Base-by-base conservation (phyloP, 1,139 yeast species). In the Barnettozyma hawaiiensis region DNA sequence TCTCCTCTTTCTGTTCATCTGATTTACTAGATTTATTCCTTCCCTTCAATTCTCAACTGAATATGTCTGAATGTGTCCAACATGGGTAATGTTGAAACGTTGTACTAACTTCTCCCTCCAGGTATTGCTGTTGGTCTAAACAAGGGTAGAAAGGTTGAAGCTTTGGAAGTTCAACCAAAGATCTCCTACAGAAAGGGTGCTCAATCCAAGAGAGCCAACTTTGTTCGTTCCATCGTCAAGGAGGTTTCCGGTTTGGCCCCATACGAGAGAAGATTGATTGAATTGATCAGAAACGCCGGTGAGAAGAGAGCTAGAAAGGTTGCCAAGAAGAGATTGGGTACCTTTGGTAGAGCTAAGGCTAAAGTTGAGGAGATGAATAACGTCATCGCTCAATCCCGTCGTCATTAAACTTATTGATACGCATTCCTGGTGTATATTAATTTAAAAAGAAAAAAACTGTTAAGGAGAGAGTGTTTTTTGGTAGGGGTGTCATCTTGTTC, bases 241-340 rank as follows among this genome's bases (percentile, higher is more conserved):
- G 99, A 94, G 78, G 97, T 94, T 66, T 78, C 96, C 61, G 98
- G 98, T 70, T 83, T 90, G 70, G 97, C 99, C 62, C 98, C 99
- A 76, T 94, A 94, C 76, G 98, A 94, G 80, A 90, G 97, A 81
- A 90, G 99, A 80, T 83, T 92, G 72, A 85, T 94, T 68, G 99
- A 94, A 78, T 82, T 94, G 78, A 81, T 94, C 85, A 92, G 98
- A 83, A 94, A 94, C 80, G 92, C 97, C 70, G 96, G 96, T 83
- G 99, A 94, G 79, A 94, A 94, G 95, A 94, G 98, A 81, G 98
- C 99, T 64, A 87, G 94, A 86, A 94, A 94, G 89, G 90, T 94
- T 70, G 97, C 97, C 62, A 94, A 94, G 94, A 92, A 87, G 96
- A 92, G 96, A 92, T 87, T 94, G 71, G 99, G 99, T 76, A 89